Evolutionary conservation across 768 basidiomycete genomes (phyloP).

Genomic region (Tricholoma flavovirens): DNA sequence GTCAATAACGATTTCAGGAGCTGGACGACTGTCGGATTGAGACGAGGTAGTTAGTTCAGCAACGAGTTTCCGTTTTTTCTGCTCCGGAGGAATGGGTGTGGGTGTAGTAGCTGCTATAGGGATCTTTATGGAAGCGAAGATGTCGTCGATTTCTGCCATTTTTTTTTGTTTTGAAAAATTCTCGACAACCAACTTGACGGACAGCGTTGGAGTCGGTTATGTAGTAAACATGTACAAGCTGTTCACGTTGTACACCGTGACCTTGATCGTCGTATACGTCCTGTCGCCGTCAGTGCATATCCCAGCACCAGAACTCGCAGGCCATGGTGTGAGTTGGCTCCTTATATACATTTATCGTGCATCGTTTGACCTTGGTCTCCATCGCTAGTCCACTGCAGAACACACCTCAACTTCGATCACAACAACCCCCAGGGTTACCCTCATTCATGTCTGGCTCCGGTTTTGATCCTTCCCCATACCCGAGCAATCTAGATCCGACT

Average conservation of each 20-base stretch:
- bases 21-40: slow-evolving; percentile 29
- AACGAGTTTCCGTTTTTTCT: slow-evolving; percentile 30
- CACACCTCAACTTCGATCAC: slow-evolving; percentile 3
- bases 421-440: slow-evolving; percentile 24
- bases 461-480: slow-evolving; percentile 34
- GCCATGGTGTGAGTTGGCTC: slow-evolving; percentile 29
- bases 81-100: slow-evolving; percentile 28
- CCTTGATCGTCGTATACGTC: background rate
- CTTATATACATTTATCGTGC: slow-evolving; percentile 9
- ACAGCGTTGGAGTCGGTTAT: background rate
- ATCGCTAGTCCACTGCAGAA: slow-evolving; percentile 16
- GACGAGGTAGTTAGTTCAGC: slow-evolving; percentile 8
- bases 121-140: slow-evolving; percentile 59
- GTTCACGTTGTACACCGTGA: background rate
- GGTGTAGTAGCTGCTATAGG: slow-evolving; percentile 15
- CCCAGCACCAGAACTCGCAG: slow-evolving; percentile 8
- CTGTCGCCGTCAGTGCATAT: slow-evolving; percentile 2
- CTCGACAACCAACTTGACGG: too few species aligned
- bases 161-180: too few species aligned
- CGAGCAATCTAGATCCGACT: slow-evolving; percentile 55
- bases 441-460: slow-evolving; percentile 27
- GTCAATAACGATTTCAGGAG: slow-evolving; percentile 62
- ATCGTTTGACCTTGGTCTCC: slow-evolving; percentile 15
- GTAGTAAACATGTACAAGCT: background rate
- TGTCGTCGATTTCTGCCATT: slow-evolving; percentile 81